A percentile compares a stretch with the other conserved stretches of the same genome.
Conservation (phyloP, 495 filamentous ascomycete genomes). For the Parachaetomium inaequale region DNA sequence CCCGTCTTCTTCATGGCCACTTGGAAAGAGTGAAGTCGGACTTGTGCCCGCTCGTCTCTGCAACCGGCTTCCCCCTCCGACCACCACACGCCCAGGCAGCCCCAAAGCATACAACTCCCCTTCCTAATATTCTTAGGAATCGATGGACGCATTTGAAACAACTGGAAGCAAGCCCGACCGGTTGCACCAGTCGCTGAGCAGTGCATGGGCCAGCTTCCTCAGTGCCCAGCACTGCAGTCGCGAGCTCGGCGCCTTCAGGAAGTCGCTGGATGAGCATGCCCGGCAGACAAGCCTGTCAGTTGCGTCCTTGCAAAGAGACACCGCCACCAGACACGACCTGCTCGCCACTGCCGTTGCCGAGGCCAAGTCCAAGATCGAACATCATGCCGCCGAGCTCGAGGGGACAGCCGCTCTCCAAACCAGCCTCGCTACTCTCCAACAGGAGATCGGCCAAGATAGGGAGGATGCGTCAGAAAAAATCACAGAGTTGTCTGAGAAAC, state of each 20-base stretch:
- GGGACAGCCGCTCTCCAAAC: constrained; percentile 10
- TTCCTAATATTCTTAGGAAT: background rate
- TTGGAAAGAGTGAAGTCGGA: no score
- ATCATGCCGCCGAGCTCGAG: constrained; percentile 11
- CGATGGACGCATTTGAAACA: constrained; percentile 16
- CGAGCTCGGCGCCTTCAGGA: constrained; percentile 22
- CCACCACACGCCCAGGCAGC: background rate
- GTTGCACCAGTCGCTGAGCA: constrained; percentile 22
- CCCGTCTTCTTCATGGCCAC: no score
- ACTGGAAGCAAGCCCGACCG: constrained; percentile 15
- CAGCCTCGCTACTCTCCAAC: constrained; percentile 15
- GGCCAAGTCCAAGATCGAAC: constrained; percentile 20
- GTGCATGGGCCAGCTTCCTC: constrained; percentile 29
- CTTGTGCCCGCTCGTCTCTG: no score
- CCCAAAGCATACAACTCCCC: background rate
- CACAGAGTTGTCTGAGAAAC: constrained; percentile 13
- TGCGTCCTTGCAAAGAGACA: constrained; percentile 18
- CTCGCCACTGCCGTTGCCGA: constrained; percentile 15
- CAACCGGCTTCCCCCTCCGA: background rate
- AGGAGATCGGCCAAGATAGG: constrained; percentile 11
- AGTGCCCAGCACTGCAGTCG: constrained; percentile 25
- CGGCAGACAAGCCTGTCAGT: constrained; percentile 17
- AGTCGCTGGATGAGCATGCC: constrained; percentile 18
- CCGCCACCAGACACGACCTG: constrained; percentile 16
- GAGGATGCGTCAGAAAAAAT: constrained; percentile 4